A percentile compares a stretch with the other conserved stretches of the same genome.
Conservation (phyloP, 345 rosid genomes). For the Passiflora organensis region DNA sequence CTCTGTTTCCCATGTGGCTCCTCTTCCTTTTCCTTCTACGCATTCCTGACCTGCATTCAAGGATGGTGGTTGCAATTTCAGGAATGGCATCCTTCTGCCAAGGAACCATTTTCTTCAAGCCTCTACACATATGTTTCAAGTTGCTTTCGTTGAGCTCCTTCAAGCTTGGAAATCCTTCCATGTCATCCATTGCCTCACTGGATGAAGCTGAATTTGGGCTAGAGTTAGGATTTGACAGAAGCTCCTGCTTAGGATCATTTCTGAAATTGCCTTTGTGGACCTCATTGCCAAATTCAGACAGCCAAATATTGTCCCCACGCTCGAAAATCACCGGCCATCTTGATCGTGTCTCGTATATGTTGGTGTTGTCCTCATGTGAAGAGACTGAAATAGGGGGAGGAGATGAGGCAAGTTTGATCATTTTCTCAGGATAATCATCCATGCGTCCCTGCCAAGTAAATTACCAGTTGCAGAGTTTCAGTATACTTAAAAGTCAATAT, state of each 20-base stretch:
- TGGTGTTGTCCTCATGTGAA: slow-evolving; percentile 28
- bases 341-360: slow-evolving; percentile 14
- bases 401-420: slow-evolving; percentile 36
- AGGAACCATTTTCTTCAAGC: slow-evolving; percentile 67
- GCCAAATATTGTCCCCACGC: slow-evolving; percentile 41
- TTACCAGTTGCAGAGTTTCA: no score
- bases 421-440: slow-evolving; percentile 24
- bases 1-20: slow-evolving; percentile 28
- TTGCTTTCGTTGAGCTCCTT: slow-evolving; percentile 43
- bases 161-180: slow-evolving; percentile 35
- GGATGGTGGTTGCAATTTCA: slow-evolving; percentile 50
- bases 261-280: slow-evolving; percentile 21
- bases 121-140: slow-evolving; percentile 43
- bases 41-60: slow-evolving; percentile 68
- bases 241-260: slow-evolving; percentile 36
- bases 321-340: slow-evolving; percentile 47
- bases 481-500: background rate
- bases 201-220: slow-evolving; percentile 77
- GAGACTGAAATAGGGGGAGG: slow-evolving; percentile 36
- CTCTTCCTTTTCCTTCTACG: slow-evolving; percentile 34
- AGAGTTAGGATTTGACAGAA: slow-evolving; percentile 62
- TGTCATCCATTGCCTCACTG: slow-evolving; percentile 48
- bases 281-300: slow-evolving; percentile 29
- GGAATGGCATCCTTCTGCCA: slow-evolving; percentile 56
- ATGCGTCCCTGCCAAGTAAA: slow-evolving; percentile 21